Evolutionary conservation across 768 basidiomycete genomes (phyloP), one percentile per base, ranked within the genome.

Genomic region (Lactarius hengduanensis): DNA sequence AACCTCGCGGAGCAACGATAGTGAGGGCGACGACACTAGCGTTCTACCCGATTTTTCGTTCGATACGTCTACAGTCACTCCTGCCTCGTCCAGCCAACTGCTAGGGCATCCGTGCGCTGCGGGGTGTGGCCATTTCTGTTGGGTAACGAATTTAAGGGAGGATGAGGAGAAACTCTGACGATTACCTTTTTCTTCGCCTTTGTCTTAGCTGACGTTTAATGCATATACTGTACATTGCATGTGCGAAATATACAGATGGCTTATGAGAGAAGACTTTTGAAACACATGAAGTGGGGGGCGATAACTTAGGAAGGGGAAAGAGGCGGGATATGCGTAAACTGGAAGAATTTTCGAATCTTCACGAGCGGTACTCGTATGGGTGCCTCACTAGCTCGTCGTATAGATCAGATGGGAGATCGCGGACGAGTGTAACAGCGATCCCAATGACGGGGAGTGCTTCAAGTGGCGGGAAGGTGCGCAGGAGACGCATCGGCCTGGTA

Each of bases 381-480:
- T 97, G 94, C 69, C 86, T 85, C 63, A 93, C 92, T 30, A 96
- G 85, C 75, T 93, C 92, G 57, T 93, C 91, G 72, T 96, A 97
- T 5, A 96, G 79, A 30, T 91, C 91, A 45, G 89, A 71, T 1
- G 94, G 94, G 13, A 98, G 82, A 71, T 98, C 95, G 63, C 94
- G 87, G 30, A 98, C 94, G 47, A 98, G 86, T 0, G 94, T 94
- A 18, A 98, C 93, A 1, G 95, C 93, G 72, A 98, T 93, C 2
- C 92, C 93, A 61, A 98, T 90, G 57, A 98, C 90, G 40, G 90
- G 87, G 18, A 88, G 76, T 1, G 95, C 92, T 70, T 96, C 88
- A 1, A 99, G 82, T 0, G 94, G 91, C 5, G 97, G 97, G 75
- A 98, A 96, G 0, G 90, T 96, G 26, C 96, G 88, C 4, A 99